Base-by-base conservation (phyloP, 2,329 filamentous ascomycete species). In the Parastagonospora nodorum region DNA sequence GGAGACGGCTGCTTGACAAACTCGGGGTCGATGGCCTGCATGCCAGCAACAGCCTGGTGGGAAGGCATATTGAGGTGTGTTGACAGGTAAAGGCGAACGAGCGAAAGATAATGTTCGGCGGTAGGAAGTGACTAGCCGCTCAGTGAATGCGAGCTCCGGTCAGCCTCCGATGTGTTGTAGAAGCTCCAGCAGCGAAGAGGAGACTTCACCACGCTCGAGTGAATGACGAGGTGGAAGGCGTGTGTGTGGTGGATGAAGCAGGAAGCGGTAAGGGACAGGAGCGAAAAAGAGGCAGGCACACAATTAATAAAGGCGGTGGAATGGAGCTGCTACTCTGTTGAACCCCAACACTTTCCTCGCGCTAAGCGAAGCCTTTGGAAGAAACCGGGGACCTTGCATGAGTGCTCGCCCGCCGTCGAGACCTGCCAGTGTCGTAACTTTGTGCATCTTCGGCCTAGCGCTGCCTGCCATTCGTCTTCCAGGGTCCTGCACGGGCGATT, bases 21-120 rank as follows among this genome's bases (percentile, higher is more conserved):
- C 55, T 78, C 70, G 53, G 79, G 77, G 70, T 81, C 76, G 61
- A 80, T 73, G 66, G 79, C 79, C 60, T 72, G 60, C 60, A 77
- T 71, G 72, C 76, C 76, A 45, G 76, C 75, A 51, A 73, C 74
- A 51, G 79, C 74, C 64, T 82, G 80, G 66, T 78, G 76, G 38
- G 80, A 82, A 66, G 79, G 78, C 80, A 82, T 83, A 58, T 30
- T 63, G 50, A 19, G 36, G 30, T 40, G 37, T 14, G 54, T 10
- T 50, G 38, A 47, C 45, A 24, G 49, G 24, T 35, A 31, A 40
- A 33, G 29, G 8, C 16, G 29, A 19, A 30, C 37, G 51, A 45
- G 58, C 45, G 50, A 51, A 55, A 65, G 57, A 36, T 48, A 40
- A 49, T 47, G 14, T 38, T 35, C n/a, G 35, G 37, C 35, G 36